Conservation (phyloP, 768 basidiomycete species). For the Kwoniella newhampshirensis region DNA sequence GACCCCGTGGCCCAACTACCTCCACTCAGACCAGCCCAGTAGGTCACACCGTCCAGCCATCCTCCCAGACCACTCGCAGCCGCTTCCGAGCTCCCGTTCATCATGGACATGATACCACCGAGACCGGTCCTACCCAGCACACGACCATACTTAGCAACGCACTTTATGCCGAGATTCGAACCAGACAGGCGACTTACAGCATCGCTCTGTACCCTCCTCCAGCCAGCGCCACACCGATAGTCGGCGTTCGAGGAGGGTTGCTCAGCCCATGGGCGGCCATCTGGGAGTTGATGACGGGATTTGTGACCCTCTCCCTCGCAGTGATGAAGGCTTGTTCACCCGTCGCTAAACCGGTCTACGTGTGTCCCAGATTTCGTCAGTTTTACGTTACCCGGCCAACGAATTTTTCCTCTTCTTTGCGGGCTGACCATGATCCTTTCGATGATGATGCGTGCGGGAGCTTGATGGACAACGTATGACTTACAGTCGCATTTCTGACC, state of each 20-base stretch:
- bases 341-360: slow-evolving; percentile 15
- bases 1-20: slow-evolving; percentile 56
- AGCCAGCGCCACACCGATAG: slow-evolving; percentile 60
- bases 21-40: slow-evolving; percentile 62
- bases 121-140: slow-evolving; percentile 21
- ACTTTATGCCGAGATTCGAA: not conserved
- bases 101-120: slow-evolving; percentile 54
- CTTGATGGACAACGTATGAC: slow-evolving; percentile 1
- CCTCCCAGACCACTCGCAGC: slow-evolving; percentile 63
- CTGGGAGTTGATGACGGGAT: slow-evolving; percentile 31
- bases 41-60: slow-evolving; percentile 68
- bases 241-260: slow-evolving; percentile 41
- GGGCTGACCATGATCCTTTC: no score
- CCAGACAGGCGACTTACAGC: slow-evolving; percentile 61
- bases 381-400: no score
- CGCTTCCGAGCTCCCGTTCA: slow-evolving; percentile 62
- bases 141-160: slow-evolving; percentile 34
- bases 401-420: no score
- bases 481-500: slow-evolving; percentile 39
- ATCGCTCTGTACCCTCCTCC: slow-evolving; percentile 70
- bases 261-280: slow-evolving; percentile 27
- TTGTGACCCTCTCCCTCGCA: slow-evolving; percentile 23
- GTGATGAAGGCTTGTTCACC: slow-evolving; percentile 37
- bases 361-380: not conserved
- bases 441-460: no score